Conservation (phyloP, 192 early-diverging fungal species). For the Spizellomyces punctatus region DNA sequence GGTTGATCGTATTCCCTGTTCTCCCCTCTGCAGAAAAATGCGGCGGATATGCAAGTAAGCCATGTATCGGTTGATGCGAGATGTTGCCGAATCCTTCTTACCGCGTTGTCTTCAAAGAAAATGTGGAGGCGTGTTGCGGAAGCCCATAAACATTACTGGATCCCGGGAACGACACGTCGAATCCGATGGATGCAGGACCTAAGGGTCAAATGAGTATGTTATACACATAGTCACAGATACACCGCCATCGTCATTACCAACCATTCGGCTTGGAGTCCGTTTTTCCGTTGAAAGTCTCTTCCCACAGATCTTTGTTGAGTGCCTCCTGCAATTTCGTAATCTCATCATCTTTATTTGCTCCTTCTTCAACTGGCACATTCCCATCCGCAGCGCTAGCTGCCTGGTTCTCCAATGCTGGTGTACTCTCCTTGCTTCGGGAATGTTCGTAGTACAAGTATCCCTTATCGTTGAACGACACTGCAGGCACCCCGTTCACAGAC, state of each 20-base stretch:
- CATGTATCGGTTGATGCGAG: neutral
- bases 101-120: conserved; percentile 87
- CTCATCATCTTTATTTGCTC: conserved; percentile 39
- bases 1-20: conserved; percentile 81
- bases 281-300: conserved; percentile 86
- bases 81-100: conserved; percentile 21
- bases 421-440: conserved; percentile 57
- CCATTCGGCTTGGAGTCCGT: conserved; percentile 93
- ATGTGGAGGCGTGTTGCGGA: conserved; percentile 88
- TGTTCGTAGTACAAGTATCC: conserved; percentile 88
- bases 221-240: too few relatives aligned
- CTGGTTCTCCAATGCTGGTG: conserved; percentile 25
- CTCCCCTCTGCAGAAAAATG: conserved; percentile 49
- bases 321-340: conserved; percentile 49
- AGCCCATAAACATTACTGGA: conserved; percentile 92
- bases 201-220: neutral
- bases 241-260: conserved; percentile 32
- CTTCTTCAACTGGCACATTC: conserved; percentile 6
- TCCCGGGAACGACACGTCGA: conserved; percentile 90
- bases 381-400: conserved; percentile 15
- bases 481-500: conserved; percentile 51
- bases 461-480: conserved; percentile 79
- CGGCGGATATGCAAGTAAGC: neutral
- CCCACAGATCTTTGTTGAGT: conserved; percentile 68
- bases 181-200: conserved; percentile 91